These are phyloP conservation scores for Zygosaccharomyces pseudorouxii DNA, from an alignment of 805 yeast species.

Conservation along the genomic window DNA sequence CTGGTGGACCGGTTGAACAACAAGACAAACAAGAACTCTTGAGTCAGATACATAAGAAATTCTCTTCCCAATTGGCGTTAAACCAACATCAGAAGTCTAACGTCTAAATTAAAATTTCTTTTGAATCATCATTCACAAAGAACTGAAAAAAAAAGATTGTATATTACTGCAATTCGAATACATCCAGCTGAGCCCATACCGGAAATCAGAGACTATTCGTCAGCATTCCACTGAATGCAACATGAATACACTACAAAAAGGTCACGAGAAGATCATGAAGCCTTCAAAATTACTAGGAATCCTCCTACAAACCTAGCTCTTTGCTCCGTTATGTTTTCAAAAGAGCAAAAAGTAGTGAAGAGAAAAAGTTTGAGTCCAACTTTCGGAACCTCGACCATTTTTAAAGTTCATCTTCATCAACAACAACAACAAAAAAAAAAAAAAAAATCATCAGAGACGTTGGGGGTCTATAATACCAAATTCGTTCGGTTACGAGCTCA, in stretches of 20 bases:
- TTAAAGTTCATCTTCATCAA: not conserved
- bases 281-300: not conserved
- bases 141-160: not conserved
- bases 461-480: not conserved
- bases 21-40: conserved; percentile 2
- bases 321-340: not conserved
- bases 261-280: not conserved
- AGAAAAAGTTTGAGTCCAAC: not conserved
- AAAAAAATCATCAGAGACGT: not conserved
- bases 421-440: not conserved
- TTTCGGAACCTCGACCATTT: not conserved
- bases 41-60: conserved; percentile 27
- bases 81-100: conserved; percentile 36
- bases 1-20: not conserved
- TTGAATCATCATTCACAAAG: conserved; percentile 27
- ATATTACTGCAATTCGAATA: not conserved
- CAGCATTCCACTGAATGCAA: conserved; percentile 2
- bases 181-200: not conserved
- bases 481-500: not conserved
- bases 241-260: not conserved
- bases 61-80: conserved; percentile 26
- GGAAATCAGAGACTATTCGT: not conserved
- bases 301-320: not conserved
- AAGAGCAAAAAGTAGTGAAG: not conserved
- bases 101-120: conserved; percentile 36